These are phyloP conservation scores for Fomitopsis betulina DNA, from an alignment of 1,284 basidiomycete genomes.

Conservation along the genomic window DNA sequence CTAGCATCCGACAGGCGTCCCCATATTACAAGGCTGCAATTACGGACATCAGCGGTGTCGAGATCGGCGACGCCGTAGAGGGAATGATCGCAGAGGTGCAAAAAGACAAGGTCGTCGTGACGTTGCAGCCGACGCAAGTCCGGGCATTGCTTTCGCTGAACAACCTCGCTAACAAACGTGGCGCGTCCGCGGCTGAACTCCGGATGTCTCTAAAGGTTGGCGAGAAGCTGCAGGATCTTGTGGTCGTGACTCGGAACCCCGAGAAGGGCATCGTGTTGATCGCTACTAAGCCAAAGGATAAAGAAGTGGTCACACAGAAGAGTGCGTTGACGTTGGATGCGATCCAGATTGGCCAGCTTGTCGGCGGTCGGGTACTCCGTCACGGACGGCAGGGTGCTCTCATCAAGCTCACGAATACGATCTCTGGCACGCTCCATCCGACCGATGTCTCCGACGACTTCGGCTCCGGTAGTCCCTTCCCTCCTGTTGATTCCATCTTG, in stretches of 20 bases:
- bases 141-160: constrained; percentile 84
- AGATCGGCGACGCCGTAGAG: constrained; percentile 72
- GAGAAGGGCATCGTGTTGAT: constrained; percentile 89
- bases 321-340: constrained; percentile 58
- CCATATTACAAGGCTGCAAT: constrained; percentile 45
- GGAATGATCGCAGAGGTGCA: constrained; percentile 78
- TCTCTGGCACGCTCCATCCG: constrained; percentile 75
- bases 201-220: constrained; percentile 64
- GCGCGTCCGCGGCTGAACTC: constrained; percentile 66
- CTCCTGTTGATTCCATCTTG: constrained; percentile 62
- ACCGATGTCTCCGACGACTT: constrained; percentile 85
- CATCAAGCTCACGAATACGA: constrained; percentile 66
- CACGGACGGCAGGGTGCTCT: constrained; percentile 67
- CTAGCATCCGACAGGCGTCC: constrained; percentile 84
- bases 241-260: constrained; percentile 87
- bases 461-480: constrained; percentile 52
- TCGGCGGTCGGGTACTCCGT: constrained; percentile 74
- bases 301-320: constrained; percentile 44
- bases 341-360: constrained; percentile 64
- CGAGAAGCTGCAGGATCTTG: constrained; percentile 72
- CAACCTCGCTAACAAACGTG: constrained; percentile 83
- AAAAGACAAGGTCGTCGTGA: constrained; percentile 78
- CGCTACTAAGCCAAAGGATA: constrained; percentile 61
- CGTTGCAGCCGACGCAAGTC: constrained; percentile 66
- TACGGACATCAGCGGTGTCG: constrained; percentile 65